phyloP scores from a whole-genome alignment of 768 basidiomycete genomes.

The Lyophyllum atratum region DNA sequence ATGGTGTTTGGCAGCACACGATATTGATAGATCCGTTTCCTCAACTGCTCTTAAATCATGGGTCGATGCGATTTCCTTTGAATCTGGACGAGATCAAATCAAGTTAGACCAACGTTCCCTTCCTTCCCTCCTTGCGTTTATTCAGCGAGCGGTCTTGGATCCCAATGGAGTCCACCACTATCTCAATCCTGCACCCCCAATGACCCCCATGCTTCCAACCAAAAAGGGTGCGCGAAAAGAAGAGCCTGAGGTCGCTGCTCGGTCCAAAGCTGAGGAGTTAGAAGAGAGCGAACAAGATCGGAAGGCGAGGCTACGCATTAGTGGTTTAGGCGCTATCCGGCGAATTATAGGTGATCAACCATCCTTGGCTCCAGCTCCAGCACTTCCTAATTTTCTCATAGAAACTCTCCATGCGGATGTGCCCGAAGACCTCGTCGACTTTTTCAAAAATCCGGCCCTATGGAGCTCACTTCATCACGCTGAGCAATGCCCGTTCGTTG shows the following conservation, averaged over 20 bases:
- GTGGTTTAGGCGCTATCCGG: conserved; percentile 63
- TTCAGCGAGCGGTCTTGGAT: conserved; percentile 57
- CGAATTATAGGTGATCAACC: conserved; percentile 58
- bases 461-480: conserved; percentile 62
- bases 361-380: background rate
- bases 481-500: conserved; percentile 42
- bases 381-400: conserved; percentile 5
- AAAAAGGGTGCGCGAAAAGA: conserved; percentile 35
- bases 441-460: conserved; percentile 51
- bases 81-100: conserved; percentile 20
- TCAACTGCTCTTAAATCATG: conserved; percentile 54
- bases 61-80: conserved; percentile 37
- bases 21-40: conserved; percentile 67
- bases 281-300: conserved; percentile 75
- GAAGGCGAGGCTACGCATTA: conserved; percentile 66
- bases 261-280: conserved; percentile 54
- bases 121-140: conserved; percentile 47
- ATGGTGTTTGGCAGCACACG: conserved; percentile 74
- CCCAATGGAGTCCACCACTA: conserved; percentile 58
- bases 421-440: conserved; percentile 33
- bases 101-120: conserved; percentile 32
- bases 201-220: conserved; percentile 31
- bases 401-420: conserved; percentile 17
- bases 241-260: conserved; percentile 34
- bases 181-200: conserved; percentile 65